Base-by-base conservation (phyloP, 1,139 yeast genomes). In the Pichia sp. region DNA sequence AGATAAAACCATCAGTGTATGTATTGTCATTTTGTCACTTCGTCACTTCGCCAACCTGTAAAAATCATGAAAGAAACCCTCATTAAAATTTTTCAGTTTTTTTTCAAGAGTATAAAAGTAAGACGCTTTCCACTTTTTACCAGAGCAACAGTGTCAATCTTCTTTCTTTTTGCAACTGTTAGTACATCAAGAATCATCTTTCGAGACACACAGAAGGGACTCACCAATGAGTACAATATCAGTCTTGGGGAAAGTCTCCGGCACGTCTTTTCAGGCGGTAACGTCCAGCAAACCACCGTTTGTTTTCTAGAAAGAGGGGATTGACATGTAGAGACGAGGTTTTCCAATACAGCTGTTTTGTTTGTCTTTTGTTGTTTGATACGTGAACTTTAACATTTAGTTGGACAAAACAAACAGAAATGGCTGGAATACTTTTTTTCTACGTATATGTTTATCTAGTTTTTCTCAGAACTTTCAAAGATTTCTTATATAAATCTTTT, bases 231-330 rank as follows among this genome's bases (percentile, higher is more conserved):
- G 42, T 41, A 35, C 44, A 39, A 11, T 4, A 13, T 1, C 16
- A 24, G 56, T 54, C 60, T 54, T 52, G 58, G 60, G 60, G 60
- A 54, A 57, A 57, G 60, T 57, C 60, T 57, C 60, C 60, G 60
- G 60, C 57, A 50, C 42, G 18, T 41, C 32, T 20, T 53, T 29
- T 52, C 57, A 55, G 59, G 53, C 58, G 60, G 60, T 51, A 57
- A 57, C 60, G 58, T 48, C 54, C 41, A 49, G 30, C 48, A 54
- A 43, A 42, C 43, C 51, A 39, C 36, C 42, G 45, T 51, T 48
- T 55, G 51, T 43, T 48, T 51, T 48, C 26, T 23, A n/a, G n/a
- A n/a, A n/a, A n/a, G n/a, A n/a, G n/a, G n/a, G n/a, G n/a, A n/a
- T n/a, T n/a, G n/a, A n/a, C n/a, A n/a, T n/a, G n/a, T n/a, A n/a